Percentiles rank a stretch among this genome's conserved stretches.
phyloP scores from a whole-genome alignment of 768 basidiomycete species.

The Coprinopsis marcescibilis region DNA sequence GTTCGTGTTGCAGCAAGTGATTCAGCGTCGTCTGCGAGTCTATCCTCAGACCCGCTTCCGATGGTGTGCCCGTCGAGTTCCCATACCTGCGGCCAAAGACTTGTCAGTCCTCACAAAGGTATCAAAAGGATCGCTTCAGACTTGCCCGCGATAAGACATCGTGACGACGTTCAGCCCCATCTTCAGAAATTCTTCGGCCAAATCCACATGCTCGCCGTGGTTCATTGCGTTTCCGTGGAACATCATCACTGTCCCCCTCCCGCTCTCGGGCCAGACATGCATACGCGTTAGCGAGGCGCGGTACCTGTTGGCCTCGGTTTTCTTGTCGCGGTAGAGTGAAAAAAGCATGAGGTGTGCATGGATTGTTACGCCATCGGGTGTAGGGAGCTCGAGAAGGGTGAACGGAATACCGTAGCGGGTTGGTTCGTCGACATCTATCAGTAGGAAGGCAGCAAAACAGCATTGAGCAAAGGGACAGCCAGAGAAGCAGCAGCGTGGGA shows the following conservation, averaged over 20 bases:
- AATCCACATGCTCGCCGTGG: conserved; percentile 65
- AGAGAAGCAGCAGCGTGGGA: not conserved
- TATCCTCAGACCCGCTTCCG: conserved; percentile 68
- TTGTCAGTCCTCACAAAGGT: conserved; percentile 1
- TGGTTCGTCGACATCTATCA: conserved; percentile 8
- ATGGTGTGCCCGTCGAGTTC: conserved; percentile 68
- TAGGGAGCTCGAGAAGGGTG: conserved; percentile 8
- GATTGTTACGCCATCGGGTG: conserved; percentile 9
- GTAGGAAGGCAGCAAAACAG: no score
- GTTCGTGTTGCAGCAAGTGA: conserved; percentile 51
- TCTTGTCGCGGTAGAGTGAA: not conserved
- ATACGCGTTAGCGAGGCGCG: not conserved
- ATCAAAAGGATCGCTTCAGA: conserved; percentile 3
- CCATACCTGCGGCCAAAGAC: conserved; percentile 85
- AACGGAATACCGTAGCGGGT: conserved; percentile 3
- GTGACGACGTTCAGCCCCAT: conserved; percentile 83
- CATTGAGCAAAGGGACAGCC: not conserved
- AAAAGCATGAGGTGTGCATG: conserved; percentile 12
- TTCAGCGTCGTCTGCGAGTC: conserved; percentile 81
- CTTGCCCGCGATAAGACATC: conserved; percentile 83
- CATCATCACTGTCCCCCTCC: conserved; percentile 68
- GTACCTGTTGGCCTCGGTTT: not conserved
- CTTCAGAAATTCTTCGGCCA: conserved; percentile 59
- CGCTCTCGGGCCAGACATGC: not conserved
- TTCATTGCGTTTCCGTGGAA: conserved; percentile 84